Evolutionary conservation across 768 basidiomycete genomes (phyloP).

Genomic region (Sarcodon sp.): DNA sequence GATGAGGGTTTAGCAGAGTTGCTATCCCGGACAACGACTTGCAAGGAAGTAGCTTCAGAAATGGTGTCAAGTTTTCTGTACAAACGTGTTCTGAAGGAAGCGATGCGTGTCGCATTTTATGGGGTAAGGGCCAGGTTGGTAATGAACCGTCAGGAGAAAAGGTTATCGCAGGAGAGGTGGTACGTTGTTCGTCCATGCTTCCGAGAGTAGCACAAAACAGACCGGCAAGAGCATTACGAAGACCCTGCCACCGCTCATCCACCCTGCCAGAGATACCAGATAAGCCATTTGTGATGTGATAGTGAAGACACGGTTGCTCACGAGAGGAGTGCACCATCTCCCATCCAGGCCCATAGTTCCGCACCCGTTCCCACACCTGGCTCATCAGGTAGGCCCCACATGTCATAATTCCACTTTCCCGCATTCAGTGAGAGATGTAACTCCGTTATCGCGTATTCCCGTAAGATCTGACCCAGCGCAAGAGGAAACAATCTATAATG

Average conservation of each 20-base stretch:
- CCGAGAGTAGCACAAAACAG: slow-evolving; percentile 91
- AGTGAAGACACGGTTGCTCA: slow-evolving; percentile 15
- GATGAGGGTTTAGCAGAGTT: slow-evolving; percentile 70
- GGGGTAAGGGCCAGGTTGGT: slow-evolving; percentile 30
- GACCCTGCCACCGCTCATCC: slow-evolving; percentile 69
- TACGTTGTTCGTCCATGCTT: slow-evolving; percentile 61
- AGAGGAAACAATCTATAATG: slow-evolving; percentile 85
- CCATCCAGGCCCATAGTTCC: slow-evolving; percentile 89
- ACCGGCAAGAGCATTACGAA: slow-evolving; percentile 84
- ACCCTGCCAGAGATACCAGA: slow-evolving; percentile 26
- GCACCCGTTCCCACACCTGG: slow-evolving; percentile 74
- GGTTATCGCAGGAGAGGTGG: slow-evolving; percentile 48
- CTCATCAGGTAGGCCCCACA: slow-evolving; percentile 75
- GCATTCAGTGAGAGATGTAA: slow-evolving; percentile 84
- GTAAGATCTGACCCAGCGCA: slow-evolving; percentile 75
- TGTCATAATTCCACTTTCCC: slow-evolving; percentile 81
- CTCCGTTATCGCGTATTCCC: slow-evolving; percentile 76
- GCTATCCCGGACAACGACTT: slow-evolving; percentile 82
- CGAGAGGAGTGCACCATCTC: slow-evolving; percentile 41
- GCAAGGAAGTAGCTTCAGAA: slow-evolving; percentile 90
- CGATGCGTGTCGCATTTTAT: slow-evolving; percentile 61
- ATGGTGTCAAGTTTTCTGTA: slow-evolving; percentile 94
- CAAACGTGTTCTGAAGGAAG: slow-evolving; percentile 85
- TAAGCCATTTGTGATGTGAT: neutral
- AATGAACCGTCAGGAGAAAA: slow-evolving; percentile 52